Evolutionary conservation across 2,329 filamentous ascomycete species (phyloP).

Genomic region (Penicillium corylophilum): DNA sequence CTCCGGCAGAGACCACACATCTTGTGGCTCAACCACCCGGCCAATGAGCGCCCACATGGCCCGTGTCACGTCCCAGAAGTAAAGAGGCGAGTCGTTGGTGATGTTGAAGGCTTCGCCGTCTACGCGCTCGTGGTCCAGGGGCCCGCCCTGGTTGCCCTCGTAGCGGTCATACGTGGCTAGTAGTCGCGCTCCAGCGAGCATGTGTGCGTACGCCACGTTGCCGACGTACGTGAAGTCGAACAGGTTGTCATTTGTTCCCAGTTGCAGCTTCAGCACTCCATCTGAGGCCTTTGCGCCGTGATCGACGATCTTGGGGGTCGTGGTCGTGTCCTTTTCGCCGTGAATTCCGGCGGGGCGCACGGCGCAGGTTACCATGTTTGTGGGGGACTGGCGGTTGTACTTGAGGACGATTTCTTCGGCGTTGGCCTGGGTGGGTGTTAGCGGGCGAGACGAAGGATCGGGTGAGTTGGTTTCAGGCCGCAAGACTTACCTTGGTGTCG

Average conservation of each 20-base stretch:
- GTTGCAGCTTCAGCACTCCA: conserved; percentile 71
- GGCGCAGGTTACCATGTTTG: conserved; percentile 70
- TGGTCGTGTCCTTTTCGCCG: conserved; percentile 80
- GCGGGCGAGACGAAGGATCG: conserved; percentile 1
- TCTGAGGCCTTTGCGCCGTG: conserved; percentile 59
- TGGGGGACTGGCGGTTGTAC: conserved; percentile 63
- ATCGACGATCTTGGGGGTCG: conserved; percentile 70
- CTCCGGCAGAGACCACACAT: conserved; percentile 45
- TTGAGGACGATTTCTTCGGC: conserved; percentile 79
- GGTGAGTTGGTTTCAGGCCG: background rate
- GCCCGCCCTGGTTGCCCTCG: conserved; percentile 53
- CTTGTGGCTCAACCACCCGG: conserved; percentile 43
- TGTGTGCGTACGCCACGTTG: conserved; percentile 74
- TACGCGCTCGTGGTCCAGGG: conserved; percentile 70
- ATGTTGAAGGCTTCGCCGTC: conserved; percentile 88
- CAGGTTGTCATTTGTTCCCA: conserved; percentile 71
- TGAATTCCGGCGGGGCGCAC: conserved; percentile 88
- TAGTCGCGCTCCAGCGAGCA: conserved; percentile 74
- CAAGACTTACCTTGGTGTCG: conserved; percentile 70
- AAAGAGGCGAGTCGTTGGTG: conserved; percentile 83
- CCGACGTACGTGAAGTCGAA: conserved; percentile 70
- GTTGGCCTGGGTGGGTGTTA: conserved; percentile 54
- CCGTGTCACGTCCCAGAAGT: conserved; percentile 86
- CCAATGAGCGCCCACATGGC: conserved; percentile 66
- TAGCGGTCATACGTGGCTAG: conserved; percentile 55